Evolutionary conservation across 2,329 filamentous ascomycete genomes (phyloP).

Genomic region (Alternaria panax): DNA sequence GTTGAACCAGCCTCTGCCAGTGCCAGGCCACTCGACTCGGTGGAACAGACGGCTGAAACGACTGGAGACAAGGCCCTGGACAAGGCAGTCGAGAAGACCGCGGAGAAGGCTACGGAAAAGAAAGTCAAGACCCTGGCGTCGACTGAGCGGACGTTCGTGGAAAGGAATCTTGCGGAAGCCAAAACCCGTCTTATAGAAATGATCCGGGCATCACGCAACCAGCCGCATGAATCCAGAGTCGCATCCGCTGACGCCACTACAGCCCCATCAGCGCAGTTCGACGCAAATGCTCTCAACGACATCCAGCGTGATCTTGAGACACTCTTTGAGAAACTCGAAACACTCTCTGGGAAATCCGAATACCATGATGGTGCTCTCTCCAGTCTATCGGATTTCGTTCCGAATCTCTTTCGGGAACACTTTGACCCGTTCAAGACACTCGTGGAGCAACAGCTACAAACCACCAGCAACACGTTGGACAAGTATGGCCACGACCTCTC

Average conservation of each 20-base stretch:
- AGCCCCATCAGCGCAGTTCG: not conserved
- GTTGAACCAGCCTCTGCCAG: not conserved
- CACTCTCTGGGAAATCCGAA: not conserved
- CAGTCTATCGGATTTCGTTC: not conserved
- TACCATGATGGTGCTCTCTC: not conserved
- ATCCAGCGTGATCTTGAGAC: not conserved
- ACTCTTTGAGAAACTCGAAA: not conserved
- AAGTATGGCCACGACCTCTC: not conserved
- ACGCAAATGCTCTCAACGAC: not conserved
- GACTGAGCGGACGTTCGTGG: not conserved
- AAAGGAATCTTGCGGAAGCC: not conserved
- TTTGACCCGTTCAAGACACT: constrained; percentile 17
- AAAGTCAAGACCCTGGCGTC: not conserved
- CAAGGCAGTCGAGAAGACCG: not conserved
- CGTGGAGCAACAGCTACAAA: not conserved
- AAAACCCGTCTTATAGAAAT: not conserved
- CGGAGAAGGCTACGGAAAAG: not conserved
- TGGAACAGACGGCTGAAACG: not conserved
- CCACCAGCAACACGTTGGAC: not conserved
- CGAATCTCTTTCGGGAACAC: constrained; percentile 11
- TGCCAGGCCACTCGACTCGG: not conserved
- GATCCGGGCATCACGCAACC: not conserved
- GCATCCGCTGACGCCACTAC: not conserved
- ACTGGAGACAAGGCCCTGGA: not conserved
- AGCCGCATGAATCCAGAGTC: not conserved